Percentiles rank a stretch among this genome's conserved stretches.
These are phyloP conservation scores for Lycium barbarum DNA, from an alignment of 257 asterid species.

Conservation along the genomic window DNA sequence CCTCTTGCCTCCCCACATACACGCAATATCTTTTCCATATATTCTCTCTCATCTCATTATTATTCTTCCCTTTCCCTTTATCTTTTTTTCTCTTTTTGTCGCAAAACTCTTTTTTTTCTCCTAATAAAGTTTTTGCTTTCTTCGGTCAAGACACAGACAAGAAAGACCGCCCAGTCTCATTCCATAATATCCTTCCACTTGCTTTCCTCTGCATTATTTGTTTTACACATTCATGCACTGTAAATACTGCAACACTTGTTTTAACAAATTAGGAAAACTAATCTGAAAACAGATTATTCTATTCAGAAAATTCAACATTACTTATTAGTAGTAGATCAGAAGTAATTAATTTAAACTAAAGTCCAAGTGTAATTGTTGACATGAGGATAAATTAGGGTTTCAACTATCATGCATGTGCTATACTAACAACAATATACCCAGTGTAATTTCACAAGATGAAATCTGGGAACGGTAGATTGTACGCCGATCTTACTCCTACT, in stretches of 20 bases:
- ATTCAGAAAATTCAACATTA: background rate
- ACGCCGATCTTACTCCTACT: no score
- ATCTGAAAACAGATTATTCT: background rate
- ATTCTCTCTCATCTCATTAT: background rate
- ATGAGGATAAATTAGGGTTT: background rate
- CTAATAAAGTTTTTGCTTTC: conserved; percentile 16
- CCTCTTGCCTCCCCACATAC: conserved; percentile 49
- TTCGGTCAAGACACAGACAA: conserved; percentile 42
- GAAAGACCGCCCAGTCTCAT: conserved; percentile 57
- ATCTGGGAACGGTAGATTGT: no score
- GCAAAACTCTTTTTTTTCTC: background rate
- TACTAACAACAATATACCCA: no score
- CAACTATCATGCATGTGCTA: background rate
- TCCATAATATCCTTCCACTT: conserved; percentile 57
- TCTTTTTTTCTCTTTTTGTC: background rate
- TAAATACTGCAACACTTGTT: background rate
- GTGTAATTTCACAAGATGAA: no score
- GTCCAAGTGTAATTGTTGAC: background rate
- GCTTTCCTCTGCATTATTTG: conserved; percentile 27
- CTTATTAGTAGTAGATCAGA: background rate
- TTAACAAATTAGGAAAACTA: background rate
- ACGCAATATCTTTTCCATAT: conserved; percentile 29
- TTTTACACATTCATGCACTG: conserved; percentile 26
- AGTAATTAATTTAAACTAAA: background rate
- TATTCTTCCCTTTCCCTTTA: conserved; percentile 9